phyloP scores from a whole-genome alignment of 148 eudicot species.

The Silene latifolia region DNA sequence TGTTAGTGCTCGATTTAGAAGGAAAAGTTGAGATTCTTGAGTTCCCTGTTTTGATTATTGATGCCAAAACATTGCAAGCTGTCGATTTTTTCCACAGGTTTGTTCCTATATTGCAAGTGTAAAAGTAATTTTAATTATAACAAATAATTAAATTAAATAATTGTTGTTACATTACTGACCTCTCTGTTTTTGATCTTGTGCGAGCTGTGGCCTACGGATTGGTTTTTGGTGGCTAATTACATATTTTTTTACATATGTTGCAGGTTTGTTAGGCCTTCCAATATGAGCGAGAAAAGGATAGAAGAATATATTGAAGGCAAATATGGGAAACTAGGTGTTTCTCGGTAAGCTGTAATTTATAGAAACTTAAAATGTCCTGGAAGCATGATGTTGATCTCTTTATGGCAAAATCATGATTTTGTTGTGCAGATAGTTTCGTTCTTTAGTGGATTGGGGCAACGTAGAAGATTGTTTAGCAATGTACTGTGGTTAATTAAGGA shows the following conservation, averaged over 20 bases:
- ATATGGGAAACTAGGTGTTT: conserved; percentile 81
- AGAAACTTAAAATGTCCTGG: neutral
- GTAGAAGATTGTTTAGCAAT: neutral
- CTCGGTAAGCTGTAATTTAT: conserved; percentile 49
- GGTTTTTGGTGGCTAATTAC: conserved; percentile 9
- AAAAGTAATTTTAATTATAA: neutral
- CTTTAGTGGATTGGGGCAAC: neutral
- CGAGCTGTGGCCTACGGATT: conserved; percentile 2
- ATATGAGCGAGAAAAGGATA: conserved; percentile 70
- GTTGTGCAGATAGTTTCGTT: neutral
- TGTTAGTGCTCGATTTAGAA: conserved; percentile 87
- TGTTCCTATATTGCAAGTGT: conserved; percentile 6
- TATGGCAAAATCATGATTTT: neutral
- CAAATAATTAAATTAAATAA: neutral
- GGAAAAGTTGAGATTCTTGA: conserved; percentile 97
- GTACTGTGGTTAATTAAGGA: neutral
- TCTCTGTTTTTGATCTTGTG: neutral
- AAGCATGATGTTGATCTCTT: neutral
- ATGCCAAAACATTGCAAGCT: conserved; percentile 69
- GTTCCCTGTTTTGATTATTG: conserved; percentile 82
- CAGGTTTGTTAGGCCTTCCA: conserved; percentile 97
- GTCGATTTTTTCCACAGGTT: conserved; percentile 92
- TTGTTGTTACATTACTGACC: neutral
- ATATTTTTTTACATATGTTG: conserved; percentile 13
- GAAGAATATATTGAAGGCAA: conserved; percentile 83